phyloP scores from a whole-genome alignment of 2,329 filamentous ascomycete genomes.

The Sporothrix phasma region DNA sequence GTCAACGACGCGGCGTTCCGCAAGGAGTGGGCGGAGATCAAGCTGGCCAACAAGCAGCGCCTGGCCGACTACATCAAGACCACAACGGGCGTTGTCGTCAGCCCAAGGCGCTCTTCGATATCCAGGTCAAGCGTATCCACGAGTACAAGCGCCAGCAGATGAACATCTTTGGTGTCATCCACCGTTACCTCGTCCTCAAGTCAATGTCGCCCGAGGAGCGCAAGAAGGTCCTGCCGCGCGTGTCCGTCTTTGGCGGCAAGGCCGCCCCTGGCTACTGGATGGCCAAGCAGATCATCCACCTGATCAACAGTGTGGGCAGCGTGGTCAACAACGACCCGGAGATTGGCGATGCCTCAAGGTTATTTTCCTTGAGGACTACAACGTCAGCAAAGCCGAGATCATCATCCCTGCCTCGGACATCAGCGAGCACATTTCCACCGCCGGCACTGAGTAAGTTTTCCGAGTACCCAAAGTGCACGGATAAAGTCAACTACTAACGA shows the following conservation, averaged over 20 bases:
- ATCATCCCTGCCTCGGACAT: constrained; percentile 91
- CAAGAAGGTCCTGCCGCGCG: constrained; percentile 77
- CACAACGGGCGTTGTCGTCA: constrained; percentile 69
- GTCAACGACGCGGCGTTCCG: constrained; percentile 83
- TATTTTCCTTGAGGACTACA: constrained; percentile 96
- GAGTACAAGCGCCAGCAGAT: constrained; percentile 99
- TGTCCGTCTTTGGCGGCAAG: constrained; percentile 96
- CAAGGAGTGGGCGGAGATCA: constrained; percentile 93
- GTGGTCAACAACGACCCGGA: constrained; percentile 91
- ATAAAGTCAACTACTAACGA: constrained; percentile 11
- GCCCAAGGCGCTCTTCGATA: constrained; percentile 87
- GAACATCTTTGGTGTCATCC: constrained; percentile 97
- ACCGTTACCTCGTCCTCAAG: constrained; percentile 86
- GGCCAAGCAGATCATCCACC: constrained; percentile 97
- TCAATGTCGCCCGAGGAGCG: constrained; percentile 70
- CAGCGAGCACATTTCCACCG: constrained; percentile 97
- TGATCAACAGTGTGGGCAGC: constrained; percentile 82
- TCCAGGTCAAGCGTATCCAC: constrained; percentile 98
- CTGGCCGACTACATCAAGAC: constrained; percentile 86
- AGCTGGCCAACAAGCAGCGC: constrained; percentile 88
- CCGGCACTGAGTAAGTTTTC: constrained; percentile 66
- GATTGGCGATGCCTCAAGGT: constrained; percentile 94
- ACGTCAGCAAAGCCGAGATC: constrained; percentile 98
- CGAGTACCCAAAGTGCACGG: neutral
- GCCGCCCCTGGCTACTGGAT: constrained; percentile 99